These are phyloP conservation scores for Aspergillus vadensis DNA, from an alignment of 2,329 filamentous ascomycete genomes.

Conservation along the genomic window DNA sequence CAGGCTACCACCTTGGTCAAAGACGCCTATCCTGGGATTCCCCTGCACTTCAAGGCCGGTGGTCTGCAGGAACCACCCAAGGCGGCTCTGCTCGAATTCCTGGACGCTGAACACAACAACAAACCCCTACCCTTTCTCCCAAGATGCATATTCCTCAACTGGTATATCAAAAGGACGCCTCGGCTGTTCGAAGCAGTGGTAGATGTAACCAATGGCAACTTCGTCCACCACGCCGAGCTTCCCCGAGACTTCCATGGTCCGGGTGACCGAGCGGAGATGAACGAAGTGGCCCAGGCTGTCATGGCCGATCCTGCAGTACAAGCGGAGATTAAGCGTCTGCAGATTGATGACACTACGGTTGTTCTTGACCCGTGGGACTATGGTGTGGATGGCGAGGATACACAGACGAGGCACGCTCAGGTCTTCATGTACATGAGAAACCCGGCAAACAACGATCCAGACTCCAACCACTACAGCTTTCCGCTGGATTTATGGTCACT, in stretches of 20 bases:
- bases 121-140: neutral
- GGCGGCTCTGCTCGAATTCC: neutral
- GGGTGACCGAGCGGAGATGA: neutral
- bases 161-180: neutral
- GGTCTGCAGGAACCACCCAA: neutral
- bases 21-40: neutral
- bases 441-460: constrained; percentile 20
- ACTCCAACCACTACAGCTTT: constrained; percentile 61
- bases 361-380: constrained; percentile 11
- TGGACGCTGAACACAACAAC: neutral
- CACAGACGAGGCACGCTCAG: neutral
- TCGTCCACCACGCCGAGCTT: neutral
- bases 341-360: neutral
- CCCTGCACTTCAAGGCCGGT: neutral
- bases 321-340: neutral
- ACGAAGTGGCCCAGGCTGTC: neutral
- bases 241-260: neutral
- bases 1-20: neutral
- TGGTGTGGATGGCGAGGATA: neutral
- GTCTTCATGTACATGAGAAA: constrained; percentile 7
- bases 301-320: neutral
- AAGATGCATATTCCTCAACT: neutral
- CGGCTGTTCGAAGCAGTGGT: neutral
- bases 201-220: neutral
- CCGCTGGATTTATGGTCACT: constrained; percentile 57